A percentile compares a stretch with the other conserved stretches of the same genome.
phyloP scores from a whole-genome alignment of 225 moss, liverwort and hornwort genomes.

The Antitrichia curtipendula region DNA sequence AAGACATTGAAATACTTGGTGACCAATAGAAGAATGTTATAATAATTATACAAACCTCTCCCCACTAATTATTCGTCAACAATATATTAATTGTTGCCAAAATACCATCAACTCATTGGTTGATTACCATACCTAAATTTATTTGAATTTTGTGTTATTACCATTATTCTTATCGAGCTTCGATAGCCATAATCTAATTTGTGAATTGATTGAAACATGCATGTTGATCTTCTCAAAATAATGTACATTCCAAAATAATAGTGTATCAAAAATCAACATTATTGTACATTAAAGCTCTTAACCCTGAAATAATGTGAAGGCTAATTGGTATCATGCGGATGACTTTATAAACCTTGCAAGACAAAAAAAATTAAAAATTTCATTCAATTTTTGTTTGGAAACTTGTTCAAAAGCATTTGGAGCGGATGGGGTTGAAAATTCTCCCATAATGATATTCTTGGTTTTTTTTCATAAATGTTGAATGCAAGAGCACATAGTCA shows the following conservation, averaged over 20 bases:
- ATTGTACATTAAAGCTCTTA: background rate
- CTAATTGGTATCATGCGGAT: background rate
- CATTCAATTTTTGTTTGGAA: background rate
- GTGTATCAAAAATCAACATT: background rate
- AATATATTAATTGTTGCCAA: background rate
- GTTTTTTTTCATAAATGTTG: background rate
- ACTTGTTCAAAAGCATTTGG: background rate
- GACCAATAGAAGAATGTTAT: background rate
- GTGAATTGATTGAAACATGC: background rate
- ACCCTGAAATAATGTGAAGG: background rate
- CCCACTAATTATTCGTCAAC: background rate
- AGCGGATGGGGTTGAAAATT: rapidly evolving
- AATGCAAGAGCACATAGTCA: background rate
- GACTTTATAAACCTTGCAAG: background rate
- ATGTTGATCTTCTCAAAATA: background rate
- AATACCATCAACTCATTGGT: background rate
- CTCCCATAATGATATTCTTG: background rate
- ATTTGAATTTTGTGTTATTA: background rate
- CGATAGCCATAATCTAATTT: too few species aligned
- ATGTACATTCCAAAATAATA: background rate
- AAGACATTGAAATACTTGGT: background rate
- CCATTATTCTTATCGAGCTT: rapidly evolving
- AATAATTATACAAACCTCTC: background rate
- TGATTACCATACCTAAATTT: background rate
- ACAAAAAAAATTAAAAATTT: background rate